phyloP scores from a whole-genome alignment of 306 rosid genomes.

The Prosopis cineraria region DNA sequence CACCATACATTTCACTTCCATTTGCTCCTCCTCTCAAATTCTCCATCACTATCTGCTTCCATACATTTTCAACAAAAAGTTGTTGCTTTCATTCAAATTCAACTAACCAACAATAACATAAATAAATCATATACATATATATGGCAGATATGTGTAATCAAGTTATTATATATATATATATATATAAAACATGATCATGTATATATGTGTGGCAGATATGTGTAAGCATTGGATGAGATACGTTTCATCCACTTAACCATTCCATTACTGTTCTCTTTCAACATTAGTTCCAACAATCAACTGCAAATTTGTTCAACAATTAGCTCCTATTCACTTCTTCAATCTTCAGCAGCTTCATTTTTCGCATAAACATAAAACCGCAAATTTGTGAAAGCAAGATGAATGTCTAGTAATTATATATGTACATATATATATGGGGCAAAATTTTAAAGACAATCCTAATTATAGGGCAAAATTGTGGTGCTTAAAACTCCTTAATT shows the following conservation, averaged over 20 bases:
- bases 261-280: neutral
- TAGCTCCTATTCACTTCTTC: neutral
- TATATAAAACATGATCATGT: too few species aligned
- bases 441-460: too few species aligned
- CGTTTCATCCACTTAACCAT: neutral
- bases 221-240: neutral
- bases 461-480: too few species aligned
- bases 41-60: conserved; percentile 65
- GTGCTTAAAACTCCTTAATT: too few species aligned
- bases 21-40: conserved; percentile 61
- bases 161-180: too few species aligned
- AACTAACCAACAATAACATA: neutral
- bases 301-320: neutral
- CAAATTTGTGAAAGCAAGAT: neutral
- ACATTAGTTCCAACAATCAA: neutral
- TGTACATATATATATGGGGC: too few species aligned
- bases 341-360: neutral
- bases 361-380: neutral
- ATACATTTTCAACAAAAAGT: neutral
- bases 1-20: conserved; percentile 34
- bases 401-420: neutral
- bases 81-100: neutral
- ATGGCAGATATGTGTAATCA: neutral
- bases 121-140: neutral
- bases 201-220: too few species aligned